These are phyloP conservation scores for sunflower (Helianthus annuus) DNA, from an alignment of 129 eudicot species.

Conservation along the genomic window HanXRQr2.0-SUNRISE NC_035436.2:199377483-199377982, in stretches of 20 bases:
- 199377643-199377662: slow-evolving; percentile 55
- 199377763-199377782: slow-evolving; percentile 91
- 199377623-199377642: neutral
- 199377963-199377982: neutral
- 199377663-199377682: slow-evolving; percentile 99
- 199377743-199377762: slow-evolving; percentile 97
- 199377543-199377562: no score
- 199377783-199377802: slow-evolving; percentile 75
- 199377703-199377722: slow-evolving; percentile 90
- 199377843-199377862: neutral
- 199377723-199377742: slow-evolving; percentile 87
- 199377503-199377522: no score
- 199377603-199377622: neutral
- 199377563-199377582: no score
- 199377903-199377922: neutral
- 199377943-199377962: neutral
- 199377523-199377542: no score
- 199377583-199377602: no score
- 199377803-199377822: slow-evolving; percentile 5
- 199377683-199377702: slow-evolving; percentile 98
- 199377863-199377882: neutral
- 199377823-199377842: neutral
- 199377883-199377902: neutral
- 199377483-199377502: no score
- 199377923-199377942: neutral